Percentiles rank a stretch among this genome's conserved stretches.
These are phyloP conservation scores for Sporisorium graminicola DNA, from an alignment of 1,284 basidiomycete genomes.

Conservation along the genomic window DNA sequence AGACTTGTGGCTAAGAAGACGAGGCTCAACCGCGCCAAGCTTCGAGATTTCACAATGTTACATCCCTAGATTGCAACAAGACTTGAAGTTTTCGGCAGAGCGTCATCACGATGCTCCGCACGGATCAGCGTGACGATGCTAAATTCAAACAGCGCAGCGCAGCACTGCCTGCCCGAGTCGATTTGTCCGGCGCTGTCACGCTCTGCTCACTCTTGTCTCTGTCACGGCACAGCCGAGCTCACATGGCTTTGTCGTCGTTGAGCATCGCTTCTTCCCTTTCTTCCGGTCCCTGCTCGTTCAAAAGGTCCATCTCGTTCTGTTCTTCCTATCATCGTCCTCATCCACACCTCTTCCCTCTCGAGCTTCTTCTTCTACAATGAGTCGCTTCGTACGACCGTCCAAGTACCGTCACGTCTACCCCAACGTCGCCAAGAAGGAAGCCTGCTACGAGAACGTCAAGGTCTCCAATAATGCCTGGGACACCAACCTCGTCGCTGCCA, in stretches of 20 bases:
- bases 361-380: constrained; percentile 22
- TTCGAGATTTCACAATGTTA: constrained; percentile 6
- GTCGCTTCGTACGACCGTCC: constrained; percentile 76
- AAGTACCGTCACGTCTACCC: constrained; percentile 88
- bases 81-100: background rate
- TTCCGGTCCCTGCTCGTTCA: constrained; percentile 1
- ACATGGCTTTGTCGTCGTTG: constrained; percentile 2
- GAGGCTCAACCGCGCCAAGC: background rate
- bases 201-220: background rate
- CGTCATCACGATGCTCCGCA: constrained; percentile 22
- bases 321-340: background rate
- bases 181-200: background rate
- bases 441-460: constrained; percentile 86
- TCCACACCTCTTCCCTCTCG: background rate
- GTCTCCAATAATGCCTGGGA: constrained; percentile 80
- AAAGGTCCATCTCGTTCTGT: too few relatives aligned
- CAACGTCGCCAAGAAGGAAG: constrained; percentile 69
- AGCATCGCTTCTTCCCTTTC: background rate
- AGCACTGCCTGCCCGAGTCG: constrained; percentile 1
- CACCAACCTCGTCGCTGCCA: constrained; percentile 90
- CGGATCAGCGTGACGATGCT: constrained; percentile 24
- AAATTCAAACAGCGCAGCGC: background rate
- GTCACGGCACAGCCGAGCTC: constrained; percentile 23
- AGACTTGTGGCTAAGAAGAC: background rate
- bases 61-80: background rate